These are phyloP conservation scores for Coniochaeta sp. DNA, from an alignment of 2,329 filamentous ascomycete genomes.

Conservation along the genomic window DNA sequence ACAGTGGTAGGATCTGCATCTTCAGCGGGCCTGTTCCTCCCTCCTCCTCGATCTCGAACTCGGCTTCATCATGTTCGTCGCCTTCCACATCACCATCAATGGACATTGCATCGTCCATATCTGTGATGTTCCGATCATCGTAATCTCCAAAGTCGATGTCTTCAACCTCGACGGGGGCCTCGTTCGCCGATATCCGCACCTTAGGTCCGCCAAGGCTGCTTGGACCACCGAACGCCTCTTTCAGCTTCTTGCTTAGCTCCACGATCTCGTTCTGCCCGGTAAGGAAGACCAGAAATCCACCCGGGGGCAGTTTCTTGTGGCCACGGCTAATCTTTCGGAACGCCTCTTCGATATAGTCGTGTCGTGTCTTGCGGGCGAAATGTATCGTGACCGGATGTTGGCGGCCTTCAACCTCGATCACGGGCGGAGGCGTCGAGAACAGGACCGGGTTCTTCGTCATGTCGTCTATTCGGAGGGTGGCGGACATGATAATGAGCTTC, in stretches of 20 bases:
- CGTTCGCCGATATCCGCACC: conserved; percentile 68
- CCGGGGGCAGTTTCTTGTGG: conserved; percentile 82
- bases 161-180: conserved; percentile 75
- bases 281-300: conserved; percentile 87
- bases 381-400: conserved; percentile 88
- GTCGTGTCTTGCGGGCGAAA: conserved; percentile 73
- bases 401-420: conserved; percentile 84
- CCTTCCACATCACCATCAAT: conserved; percentile 55
- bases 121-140: conserved; percentile 56
- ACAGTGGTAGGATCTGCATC: conserved; percentile 87
- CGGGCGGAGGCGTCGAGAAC: conserved; percentile 71
- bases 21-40: conserved; percentile 56
- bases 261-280: conserved; percentile 91
- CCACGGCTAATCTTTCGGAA: conserved; percentile 82
- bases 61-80: conserved; percentile 52
- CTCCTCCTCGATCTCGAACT: conserved; percentile 59
- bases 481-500: conserved; percentile 97
- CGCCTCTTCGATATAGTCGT: conserved; percentile 86
- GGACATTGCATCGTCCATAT: conserved; percentile 48
- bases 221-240: conserved; percentile 55
- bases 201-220: conserved; percentile 52
- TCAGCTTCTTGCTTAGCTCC: conserved; percentile 72
- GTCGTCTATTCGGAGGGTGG: conserved; percentile 84
- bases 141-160: conserved; percentile 75
- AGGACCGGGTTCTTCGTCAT: conserved; percentile 77